A percentile compares a stretch with the other conserved stretches of the same genome.
phyloP scores from a whole-genome alignment of 78 protist species.

The Capsaspora owczarzaki region DNA sequence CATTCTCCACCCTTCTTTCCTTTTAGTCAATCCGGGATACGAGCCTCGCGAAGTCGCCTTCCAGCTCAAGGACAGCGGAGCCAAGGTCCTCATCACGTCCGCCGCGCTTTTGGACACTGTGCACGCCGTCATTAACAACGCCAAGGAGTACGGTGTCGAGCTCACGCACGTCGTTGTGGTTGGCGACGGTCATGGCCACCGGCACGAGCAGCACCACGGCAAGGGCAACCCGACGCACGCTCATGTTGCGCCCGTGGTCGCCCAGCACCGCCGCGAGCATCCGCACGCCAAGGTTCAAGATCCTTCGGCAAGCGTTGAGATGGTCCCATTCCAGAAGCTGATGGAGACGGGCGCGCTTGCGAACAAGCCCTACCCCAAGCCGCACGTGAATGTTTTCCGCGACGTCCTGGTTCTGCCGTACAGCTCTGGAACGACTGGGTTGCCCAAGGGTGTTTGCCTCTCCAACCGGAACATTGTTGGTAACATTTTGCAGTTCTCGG shows the following conservation, averaged over 20 bases:
- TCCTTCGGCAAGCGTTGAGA: neutral
- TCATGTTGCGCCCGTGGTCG: too few relatives aligned
- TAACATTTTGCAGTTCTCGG: conserved; percentile 52
- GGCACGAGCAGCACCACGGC: too few relatives aligned
- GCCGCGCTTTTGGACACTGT: neutral
- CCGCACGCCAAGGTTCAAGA: too few relatives aligned
- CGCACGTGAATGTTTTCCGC: neutral
- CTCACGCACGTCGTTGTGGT: neutral
- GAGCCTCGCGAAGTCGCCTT: neutral
- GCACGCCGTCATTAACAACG: neutral
- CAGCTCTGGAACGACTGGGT: conserved; percentile 68
- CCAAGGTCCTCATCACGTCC: neutral
- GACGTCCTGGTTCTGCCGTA: conserved; percentile 21
- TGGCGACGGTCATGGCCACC: too few relatives aligned
- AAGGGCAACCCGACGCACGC: too few relatives aligned
- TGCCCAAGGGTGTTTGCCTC: conserved; percentile 76
- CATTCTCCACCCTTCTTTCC: too few relatives aligned
- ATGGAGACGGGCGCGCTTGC: neutral
- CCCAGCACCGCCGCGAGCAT: too few relatives aligned
- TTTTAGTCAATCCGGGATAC: neutral
- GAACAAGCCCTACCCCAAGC: neutral
- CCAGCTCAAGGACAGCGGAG: neutral
- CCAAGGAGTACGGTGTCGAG: neutral
- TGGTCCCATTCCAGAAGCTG: neutral
- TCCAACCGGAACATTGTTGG: conserved; percentile 69